Evolutionary conservation across 805 yeast genomes (phyloP).

Genomic region (Teunomyces tritomae): DNA sequence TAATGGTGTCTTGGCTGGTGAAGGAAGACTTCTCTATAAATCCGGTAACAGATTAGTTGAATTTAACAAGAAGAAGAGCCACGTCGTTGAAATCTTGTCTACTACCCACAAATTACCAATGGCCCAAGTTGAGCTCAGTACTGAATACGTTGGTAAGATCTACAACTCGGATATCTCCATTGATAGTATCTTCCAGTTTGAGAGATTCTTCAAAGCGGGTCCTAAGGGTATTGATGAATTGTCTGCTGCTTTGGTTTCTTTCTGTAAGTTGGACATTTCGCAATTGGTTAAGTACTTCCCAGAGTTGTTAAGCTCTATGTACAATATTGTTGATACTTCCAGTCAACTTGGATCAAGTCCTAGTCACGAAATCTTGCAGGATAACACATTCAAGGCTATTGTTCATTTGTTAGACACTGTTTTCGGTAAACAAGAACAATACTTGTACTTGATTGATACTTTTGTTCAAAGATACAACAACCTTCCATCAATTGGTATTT

Average conservation of each 20-base stretch:
- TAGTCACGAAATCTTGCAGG: slow-evolving; percentile 30
- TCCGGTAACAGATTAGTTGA: slow-evolving; percentile 47
- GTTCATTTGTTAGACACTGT: slow-evolving; percentile 61
- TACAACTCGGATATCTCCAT: slow-evolving; percentile 59
- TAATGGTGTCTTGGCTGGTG: slow-evolving; percentile 63
- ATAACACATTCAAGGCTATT: slow-evolving; percentile 50
- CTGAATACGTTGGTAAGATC: slow-evolving; percentile 67
- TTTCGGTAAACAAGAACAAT: slow-evolving; percentile 64
- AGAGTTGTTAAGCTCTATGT: slow-evolving; percentile 44
- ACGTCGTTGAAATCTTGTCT: slow-evolving; percentile 44
- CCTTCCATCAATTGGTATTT: slow-evolving; percentile 52
- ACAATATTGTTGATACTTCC: slow-evolving; percentile 29
- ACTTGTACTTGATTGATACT: slow-evolving; percentile 53
- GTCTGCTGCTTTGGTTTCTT: slow-evolving; percentile 43
- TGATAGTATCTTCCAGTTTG: slow-evolving; percentile 55
- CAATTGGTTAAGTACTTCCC: slow-evolving; percentile 61
- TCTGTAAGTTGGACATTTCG: slow-evolving; percentile 52
- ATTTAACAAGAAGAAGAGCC: slow-evolving; percentile 41
- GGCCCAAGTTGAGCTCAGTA: slow-evolving; percentile 51
- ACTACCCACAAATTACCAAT: slow-evolving; percentile 33
- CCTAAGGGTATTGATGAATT: slow-evolving; percentile 43
- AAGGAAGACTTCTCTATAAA: slow-evolving; percentile 52
- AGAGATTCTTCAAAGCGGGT: slow-evolving; percentile 42
- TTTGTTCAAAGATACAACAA: slow-evolving; percentile 37
- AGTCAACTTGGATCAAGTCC: slow-evolving; percentile 21